phyloP scores from a whole-genome alignment of 225 moss, liverwort and hornwort genomes.

The Physcomitrellopsis africana region DNA sequence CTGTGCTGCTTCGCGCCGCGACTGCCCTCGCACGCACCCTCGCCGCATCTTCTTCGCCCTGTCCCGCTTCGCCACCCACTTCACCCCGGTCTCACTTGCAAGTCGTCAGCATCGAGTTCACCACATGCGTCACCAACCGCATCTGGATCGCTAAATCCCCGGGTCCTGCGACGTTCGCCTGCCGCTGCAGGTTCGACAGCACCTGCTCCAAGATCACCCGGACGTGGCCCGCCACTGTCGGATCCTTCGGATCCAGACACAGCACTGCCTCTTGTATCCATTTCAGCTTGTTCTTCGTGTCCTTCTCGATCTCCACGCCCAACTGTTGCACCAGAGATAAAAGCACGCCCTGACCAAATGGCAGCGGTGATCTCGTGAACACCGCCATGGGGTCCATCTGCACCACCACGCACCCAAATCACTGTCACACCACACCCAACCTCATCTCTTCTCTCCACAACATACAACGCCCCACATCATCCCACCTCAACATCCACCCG shows the following conservation, averaged over 20 bases:
- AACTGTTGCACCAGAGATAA: slow-evolving; percentile 92
- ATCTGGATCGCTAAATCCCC: slow-evolving; percentile 81
- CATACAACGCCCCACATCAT: too few relatives aligned
- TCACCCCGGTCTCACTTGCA: slow-evolving; percentile 69
- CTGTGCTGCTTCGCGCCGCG: not conserved
- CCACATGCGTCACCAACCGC: slow-evolving; percentile 90
- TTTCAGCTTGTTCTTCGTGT: slow-evolving; percentile 77
- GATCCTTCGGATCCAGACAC: slow-evolving; percentile 88
- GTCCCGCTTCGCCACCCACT: slow-evolving; percentile 23
- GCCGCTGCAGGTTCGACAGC: slow-evolving; percentile 81
- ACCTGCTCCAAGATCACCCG: slow-evolving; percentile 89
- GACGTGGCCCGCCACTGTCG: slow-evolving; percentile 81
- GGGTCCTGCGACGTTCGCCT: slow-evolving; percentile 64
- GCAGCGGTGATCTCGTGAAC: slow-evolving; percentile 65
- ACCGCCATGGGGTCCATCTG: slow-evolving; percentile 83
- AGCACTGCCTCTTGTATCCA: slow-evolving; percentile 96
- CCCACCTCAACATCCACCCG: too few relatives aligned
- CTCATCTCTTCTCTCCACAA: too few relatives aligned
- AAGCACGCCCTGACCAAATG: slow-evolving; percentile 86
- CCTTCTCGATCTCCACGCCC: slow-evolving; percentile 86
- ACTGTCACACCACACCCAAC: too few relatives aligned
- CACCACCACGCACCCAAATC: not conserved
- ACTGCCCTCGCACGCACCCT: too few relatives aligned
- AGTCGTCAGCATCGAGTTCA: slow-evolving; percentile 90
- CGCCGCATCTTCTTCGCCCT: slow-evolving; percentile 19